Conservation (phyloP, 139 green algal genomes). For the Picochlorum sp. region DNA sequence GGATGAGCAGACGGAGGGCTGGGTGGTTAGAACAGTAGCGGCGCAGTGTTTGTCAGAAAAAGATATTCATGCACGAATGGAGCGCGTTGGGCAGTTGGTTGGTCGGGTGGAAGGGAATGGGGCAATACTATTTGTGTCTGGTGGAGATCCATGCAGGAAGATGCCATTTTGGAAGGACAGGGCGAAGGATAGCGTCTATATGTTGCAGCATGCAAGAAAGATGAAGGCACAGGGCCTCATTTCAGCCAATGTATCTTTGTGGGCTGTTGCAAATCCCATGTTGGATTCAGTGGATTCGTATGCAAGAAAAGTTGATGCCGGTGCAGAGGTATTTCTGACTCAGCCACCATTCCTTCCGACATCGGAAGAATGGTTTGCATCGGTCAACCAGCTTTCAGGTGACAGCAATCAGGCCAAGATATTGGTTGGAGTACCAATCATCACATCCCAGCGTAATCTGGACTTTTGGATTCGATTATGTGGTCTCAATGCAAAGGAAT, state of each 20-base stretch:
- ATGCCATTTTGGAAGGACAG: slow-evolving; percentile 28
- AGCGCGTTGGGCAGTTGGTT: not conserved
- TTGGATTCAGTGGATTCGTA: slow-evolving; percentile 11
- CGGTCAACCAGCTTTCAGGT: slow-evolving; percentile 17
- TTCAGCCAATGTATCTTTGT: slow-evolving; percentile 34
- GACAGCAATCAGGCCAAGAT: slow-evolving; percentile 11
- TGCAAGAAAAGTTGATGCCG: slow-evolving; percentile 41
- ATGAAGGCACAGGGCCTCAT: slow-evolving; percentile 34
- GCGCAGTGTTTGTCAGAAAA: slow-evolving; percentile 29
- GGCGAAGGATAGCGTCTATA: slow-evolving; percentile 35
- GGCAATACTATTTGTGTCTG: slow-evolving; percentile 60
- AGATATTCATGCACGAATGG: slow-evolving; percentile 22
- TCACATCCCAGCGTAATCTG: slow-evolving; percentile 44
- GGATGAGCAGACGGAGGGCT: not conserved
- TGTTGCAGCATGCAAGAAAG: slow-evolving; percentile 28
- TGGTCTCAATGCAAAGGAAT: slow-evolving; percentile 11
- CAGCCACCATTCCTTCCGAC: slow-evolving; percentile 61
- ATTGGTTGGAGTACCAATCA: slow-evolving; percentile 51
- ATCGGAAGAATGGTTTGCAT: slow-evolving; percentile 38
- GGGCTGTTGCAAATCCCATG: slow-evolving; percentile 69
- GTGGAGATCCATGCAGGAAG: slow-evolving; percentile 50
- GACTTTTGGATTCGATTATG: slow-evolving; percentile 59
- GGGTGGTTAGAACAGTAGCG: slow-evolving; percentile 30
- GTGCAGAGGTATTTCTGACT: slow-evolving; percentile 57
- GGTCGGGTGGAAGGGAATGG: slow-evolving; percentile 19